These are phyloP conservation scores for Aphanomyces cochlioides DNA, from an alignment of 352 stramenopile genomes.

Conservation along the genomic window DNA sequence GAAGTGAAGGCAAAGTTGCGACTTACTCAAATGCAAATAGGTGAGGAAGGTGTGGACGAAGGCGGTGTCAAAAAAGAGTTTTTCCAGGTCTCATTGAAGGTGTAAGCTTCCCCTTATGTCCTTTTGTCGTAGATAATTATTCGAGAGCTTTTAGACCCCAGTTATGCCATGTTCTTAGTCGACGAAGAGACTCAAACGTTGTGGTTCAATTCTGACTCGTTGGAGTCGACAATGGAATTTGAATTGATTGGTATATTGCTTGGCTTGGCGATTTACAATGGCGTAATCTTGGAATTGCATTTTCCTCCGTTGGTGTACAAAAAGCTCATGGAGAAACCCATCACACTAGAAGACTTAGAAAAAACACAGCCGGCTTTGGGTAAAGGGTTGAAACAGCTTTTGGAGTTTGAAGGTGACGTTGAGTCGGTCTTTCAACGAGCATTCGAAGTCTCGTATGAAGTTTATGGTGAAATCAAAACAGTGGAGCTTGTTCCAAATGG, in stretches of 20 bases:
- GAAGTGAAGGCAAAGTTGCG: background rate
- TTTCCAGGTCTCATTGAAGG: slow-evolving; percentile 41
- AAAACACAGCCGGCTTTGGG: slow-evolving; percentile 53
- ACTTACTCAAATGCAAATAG: slow-evolving; percentile 22
- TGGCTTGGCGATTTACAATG: slow-evolving; percentile 81
- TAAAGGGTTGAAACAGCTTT: slow-evolving; percentile 55
- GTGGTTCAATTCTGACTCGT: slow-evolving; percentile 79
- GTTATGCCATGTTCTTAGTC: slow-evolving; percentile 77
- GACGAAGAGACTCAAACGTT: slow-evolving; percentile 64
- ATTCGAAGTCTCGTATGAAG: slow-evolving; percentile 79
- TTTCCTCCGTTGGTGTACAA: slow-evolving; percentile 84
- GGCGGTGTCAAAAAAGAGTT: slow-evolving; percentile 79
- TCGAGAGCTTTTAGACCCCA: slow-evolving; percentile 62
- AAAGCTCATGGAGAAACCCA: slow-evolving; percentile 56
- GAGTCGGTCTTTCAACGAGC: slow-evolving; percentile 65
- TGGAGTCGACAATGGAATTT: slow-evolving; percentile 81
- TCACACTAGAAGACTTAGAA: slow-evolving; percentile 61
- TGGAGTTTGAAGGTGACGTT: slow-evolving; percentile 66
- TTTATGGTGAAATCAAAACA: slow-evolving; percentile 75
- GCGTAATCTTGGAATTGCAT: slow-evolving; percentile 75
- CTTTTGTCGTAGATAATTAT: slow-evolving; percentile 47
- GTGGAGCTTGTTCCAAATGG: slow-evolving; percentile 67
- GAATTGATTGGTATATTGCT: slow-evolving; percentile 81
- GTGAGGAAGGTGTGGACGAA: slow-evolving; percentile 77
- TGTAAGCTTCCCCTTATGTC: no score